phyloP scores from a whole-genome alignment of 2,329 filamentous ascomycete genomes.

The Colletotrichum liaoningense region DNA sequence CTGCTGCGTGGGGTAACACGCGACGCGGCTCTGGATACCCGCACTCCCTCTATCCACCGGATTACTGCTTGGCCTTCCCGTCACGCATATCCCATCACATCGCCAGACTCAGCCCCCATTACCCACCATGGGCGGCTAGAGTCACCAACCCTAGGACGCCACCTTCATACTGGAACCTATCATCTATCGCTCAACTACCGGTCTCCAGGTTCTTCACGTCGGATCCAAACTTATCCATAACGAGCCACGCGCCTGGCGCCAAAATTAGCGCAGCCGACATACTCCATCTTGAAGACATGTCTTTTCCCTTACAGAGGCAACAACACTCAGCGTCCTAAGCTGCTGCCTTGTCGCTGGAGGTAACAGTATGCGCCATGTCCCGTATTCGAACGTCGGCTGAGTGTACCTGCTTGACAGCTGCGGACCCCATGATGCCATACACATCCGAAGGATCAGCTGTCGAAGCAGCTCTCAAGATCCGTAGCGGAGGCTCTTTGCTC shows the following conservation, averaged over 20 bases:
- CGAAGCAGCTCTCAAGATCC: too few species aligned
- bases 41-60: slow-evolving; percentile 28
- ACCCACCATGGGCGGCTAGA: slow-evolving; percentile 26
- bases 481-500: neutral
- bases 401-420: neutral
- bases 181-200: neutral
- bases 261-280: slow-evolving; percentile 30
- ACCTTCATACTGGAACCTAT: neutral
- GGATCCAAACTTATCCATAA: neutral
- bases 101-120: slow-evolving; percentile 33
- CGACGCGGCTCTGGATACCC: slow-evolving; percentile 36
- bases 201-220: neutral
- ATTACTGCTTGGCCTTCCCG: slow-evolving; percentile 33
- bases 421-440: neutral
- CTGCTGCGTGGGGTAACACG: slow-evolving; percentile 29
- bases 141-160: neutral
- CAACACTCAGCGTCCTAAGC: neutral
- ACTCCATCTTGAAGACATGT: neutral
- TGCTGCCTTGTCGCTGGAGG: neutral
- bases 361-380: neutral
- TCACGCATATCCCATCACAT: slow-evolving; percentile 30
- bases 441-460: neutral
- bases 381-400: slow-evolving; percentile 14
- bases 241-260: slow-evolving; percentile 25
- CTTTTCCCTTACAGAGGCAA: neutral